These are phyloP conservation scores for Cylindrodendrum hubeiense DNA, from an alignment of 2,329 filamentous ascomycete species.

Conservation along the genomic window DNA sequence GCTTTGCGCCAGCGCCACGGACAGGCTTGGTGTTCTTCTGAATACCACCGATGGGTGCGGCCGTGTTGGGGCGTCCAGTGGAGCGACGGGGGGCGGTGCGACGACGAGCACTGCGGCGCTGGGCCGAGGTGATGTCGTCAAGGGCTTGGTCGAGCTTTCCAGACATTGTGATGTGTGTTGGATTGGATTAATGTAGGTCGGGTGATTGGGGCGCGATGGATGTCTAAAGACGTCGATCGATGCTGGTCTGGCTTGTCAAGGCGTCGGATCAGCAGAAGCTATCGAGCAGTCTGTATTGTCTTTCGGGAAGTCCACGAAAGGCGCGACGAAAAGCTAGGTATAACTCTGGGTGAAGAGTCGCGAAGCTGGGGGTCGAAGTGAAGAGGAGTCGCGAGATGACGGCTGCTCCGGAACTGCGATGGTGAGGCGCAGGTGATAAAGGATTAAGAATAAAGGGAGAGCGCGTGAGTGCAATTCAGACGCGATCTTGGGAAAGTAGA, in stretches of 20 bases:
- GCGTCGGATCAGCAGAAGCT: conserved; percentile 41
- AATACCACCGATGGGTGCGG: conserved; percentile 86
- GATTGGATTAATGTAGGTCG: conserved; percentile 28
- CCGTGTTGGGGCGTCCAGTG: conserved; percentile 63
- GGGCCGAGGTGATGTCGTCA: conserved; percentile 93
- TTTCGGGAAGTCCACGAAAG: conserved; percentile 15
- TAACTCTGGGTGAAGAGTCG: conserved; percentile 20
- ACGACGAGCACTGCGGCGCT: conserved; percentile 69
- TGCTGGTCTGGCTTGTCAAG: conserved; percentile 39
- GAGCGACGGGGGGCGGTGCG: conserved; percentile 64
- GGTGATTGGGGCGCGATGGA: conserved; percentile 17
- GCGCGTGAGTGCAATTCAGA: conserved; percentile 27
- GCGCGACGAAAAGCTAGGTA: conserved; percentile 9
- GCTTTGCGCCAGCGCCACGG: conserved; percentile 70
- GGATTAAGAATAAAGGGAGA: conserved; percentile 32
- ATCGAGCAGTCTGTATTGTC: conserved; percentile 19
- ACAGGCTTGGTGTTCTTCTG: conserved; percentile 79
- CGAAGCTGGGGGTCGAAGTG: conserved; percentile 26
- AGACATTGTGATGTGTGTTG: conserved; percentile 74
- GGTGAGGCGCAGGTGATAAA: conserved; percentile 19
- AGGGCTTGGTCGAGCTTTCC: conserved; percentile 97
- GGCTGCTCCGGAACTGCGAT: conserved; percentile 21
- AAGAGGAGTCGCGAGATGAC: conserved; percentile 27
- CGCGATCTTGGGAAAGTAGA: conserved; percentile 29
- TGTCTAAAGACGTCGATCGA: conserved; percentile 23